Percentiles rank a stretch among this genome's conserved stretches.
Conservation (phyloP, 2,329 filamentous ascomycete genomes). For the Dendryphion nanum region DNA sequence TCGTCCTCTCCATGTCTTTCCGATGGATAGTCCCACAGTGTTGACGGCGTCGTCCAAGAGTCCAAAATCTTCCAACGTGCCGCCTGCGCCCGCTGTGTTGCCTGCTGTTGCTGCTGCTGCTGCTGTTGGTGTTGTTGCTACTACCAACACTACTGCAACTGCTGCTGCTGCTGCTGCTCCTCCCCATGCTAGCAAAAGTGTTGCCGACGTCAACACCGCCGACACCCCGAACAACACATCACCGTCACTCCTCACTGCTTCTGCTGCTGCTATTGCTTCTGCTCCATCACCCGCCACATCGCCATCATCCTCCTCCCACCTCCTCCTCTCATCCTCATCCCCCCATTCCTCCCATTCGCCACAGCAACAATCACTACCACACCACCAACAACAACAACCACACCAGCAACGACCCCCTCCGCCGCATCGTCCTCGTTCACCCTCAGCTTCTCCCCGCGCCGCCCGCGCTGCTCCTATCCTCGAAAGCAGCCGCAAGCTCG, state of each 20-base stretch:
- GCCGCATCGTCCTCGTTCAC: neutral
- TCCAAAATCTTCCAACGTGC: too few relatives aligned
- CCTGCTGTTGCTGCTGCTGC: too few relatives aligned
- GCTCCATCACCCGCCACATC: neutral
- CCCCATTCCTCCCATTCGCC: too few relatives aligned
- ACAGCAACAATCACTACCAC: neutral
- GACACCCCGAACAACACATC: neutral
- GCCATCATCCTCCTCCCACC: neutral
- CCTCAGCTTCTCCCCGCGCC: conserved; percentile 10
- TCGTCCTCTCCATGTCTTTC: too few relatives aligned
- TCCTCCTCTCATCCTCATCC: neutral
- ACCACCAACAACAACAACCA: neutral
- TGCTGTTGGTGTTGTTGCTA: too few relatives aligned
- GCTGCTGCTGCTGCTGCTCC: neutral
- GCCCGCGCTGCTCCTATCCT: conserved; percentile 10
- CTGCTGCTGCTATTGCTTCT: neutral
- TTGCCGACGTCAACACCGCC: too few relatives aligned
- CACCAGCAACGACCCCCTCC: neutral
- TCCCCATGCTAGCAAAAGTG: neutral
- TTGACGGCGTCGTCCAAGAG: too few relatives aligned
- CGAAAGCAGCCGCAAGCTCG: conserved; percentile 32
- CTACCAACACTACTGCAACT: neutral
- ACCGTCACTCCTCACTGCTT: neutral
- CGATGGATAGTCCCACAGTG: too few relatives aligned
- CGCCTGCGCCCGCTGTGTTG: too few relatives aligned